Base-by-base conservation (phyloP, 2,329 filamentous ascomycete species). In the Fonsecaea multimorphosa region DNA sequence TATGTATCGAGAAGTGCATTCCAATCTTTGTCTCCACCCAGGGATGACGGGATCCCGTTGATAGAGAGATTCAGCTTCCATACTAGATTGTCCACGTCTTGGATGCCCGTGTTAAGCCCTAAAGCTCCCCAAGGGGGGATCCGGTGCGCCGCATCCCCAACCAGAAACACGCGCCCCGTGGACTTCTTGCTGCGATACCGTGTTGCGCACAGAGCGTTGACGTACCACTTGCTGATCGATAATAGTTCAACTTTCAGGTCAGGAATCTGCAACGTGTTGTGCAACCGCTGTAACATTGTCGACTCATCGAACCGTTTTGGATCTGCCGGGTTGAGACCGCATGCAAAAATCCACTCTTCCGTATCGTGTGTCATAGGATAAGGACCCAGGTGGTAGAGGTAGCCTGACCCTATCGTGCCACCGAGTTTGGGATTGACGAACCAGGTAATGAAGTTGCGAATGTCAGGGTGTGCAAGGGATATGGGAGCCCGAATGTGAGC, bases 291-390 rank as follows among this genome's bases (percentile, higher is more conserved):
- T 16, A 74, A 27, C 67, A 74, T 72, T 7, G 68, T 68, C 5
- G 71, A 64, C 38, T 70, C 69, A 38, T 72, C 69, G 55, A 74
- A 73, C 16, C 65, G 46, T 24, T 70, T 68, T 0, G 71, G 72
- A 34, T 76, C 74, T 11, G 71, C 62, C 12, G 69, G 67, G 27
- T 67, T 63, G 29, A 72, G 61, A 1, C 70, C 74, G 44, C 71
- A 75, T 0, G 70, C 72, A 53, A 77, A 76, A 12, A 74, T 70
- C 76, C 75, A 78, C 65, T 78, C 76, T 59, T 77, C 76, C 2
- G 58, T 72, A 16, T 70, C 66, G 5, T 70, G 65, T 1, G 68
- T 62, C 14, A 67, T 61, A 0, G 74, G 76, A 62, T 73, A 78
- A 0, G 76, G 76, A 0, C 76, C 76, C 44, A 77, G 63, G 36